Evolutionary conservation across 345 rosid genomes (phyloP).

Genomic region (Arabis hirsuta): DNA sequence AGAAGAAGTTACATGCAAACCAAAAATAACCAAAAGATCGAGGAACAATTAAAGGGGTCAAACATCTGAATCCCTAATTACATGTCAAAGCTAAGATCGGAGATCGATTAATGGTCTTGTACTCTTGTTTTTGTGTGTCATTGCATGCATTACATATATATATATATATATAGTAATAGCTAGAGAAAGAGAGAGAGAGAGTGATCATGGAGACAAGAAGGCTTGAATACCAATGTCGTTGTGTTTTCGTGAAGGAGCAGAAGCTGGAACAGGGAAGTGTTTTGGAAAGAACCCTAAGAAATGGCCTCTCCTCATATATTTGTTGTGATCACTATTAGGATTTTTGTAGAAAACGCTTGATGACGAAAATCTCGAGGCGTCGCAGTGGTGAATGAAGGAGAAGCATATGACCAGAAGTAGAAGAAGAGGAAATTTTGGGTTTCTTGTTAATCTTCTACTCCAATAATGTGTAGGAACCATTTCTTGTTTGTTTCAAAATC

Average conservation of each 20-base stretch:
- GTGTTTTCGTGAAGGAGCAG: conserved; percentile 94
- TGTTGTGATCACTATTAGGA: conserved; percentile 45
- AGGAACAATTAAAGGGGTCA: conserved; percentile 35
- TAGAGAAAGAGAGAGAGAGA: conserved; percentile 35
- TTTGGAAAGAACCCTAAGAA: conserved; percentile 80
- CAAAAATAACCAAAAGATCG: conserved; percentile 28
- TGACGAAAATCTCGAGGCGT: conserved; percentile 57
- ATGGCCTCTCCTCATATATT: conserved; percentile 50
- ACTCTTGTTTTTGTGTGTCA: conserved; percentile 2
- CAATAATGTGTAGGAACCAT: conserved; percentile 49
- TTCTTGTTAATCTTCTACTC: conserved; percentile 39
- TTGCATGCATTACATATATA: conserved; percentile 28
- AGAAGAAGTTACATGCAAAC: conserved; percentile 33
- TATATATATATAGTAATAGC: background rate
- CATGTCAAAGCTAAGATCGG: conserved; percentile 38
- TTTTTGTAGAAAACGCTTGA: conserved; percentile 47
- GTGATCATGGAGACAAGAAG: conserved; percentile 63
- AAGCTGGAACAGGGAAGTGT: conserved; percentile 79
- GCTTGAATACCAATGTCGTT: conserved; percentile 68
- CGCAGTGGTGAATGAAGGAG: conserved; percentile 44
- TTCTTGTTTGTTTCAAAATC: conserved; percentile 14
- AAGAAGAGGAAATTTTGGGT: conserved; percentile 25
- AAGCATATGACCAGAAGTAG: conserved; percentile 35
- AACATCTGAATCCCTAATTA: conserved; percentile 35
- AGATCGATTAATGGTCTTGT: conserved; percentile 15